Percentiles rank a stretch among this genome's conserved stretches.
Conservation (phyloP, 805 yeast species). For the Blastobotrys peoriensis region DNA sequence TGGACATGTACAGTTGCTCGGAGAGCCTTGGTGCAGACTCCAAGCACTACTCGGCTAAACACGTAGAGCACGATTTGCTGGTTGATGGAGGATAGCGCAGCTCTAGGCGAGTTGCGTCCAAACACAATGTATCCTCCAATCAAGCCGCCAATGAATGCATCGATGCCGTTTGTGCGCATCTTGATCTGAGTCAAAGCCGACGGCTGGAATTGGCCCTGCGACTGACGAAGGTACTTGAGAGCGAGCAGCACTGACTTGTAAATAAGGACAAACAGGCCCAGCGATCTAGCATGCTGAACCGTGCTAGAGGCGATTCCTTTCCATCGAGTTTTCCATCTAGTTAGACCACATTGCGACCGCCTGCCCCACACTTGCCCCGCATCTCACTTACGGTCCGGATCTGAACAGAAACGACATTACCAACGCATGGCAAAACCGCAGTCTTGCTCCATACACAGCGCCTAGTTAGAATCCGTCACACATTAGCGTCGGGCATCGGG, state of each 20-base stretch:
- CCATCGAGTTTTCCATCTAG: slow-evolving; percentile 37
- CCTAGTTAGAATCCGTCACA: slow-evolving; percentile 32
- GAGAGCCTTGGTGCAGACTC: slow-evolving; percentile 48
- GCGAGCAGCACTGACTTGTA: slow-evolving; percentile 38
- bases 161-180: slow-evolving; percentile 14
- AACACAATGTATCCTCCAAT: slow-evolving; percentile 38
- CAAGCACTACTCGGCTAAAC: slow-evolving; percentile 60
- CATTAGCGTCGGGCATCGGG: slow-evolving; percentile 23
- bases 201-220: slow-evolving; percentile 14
- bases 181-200: slow-evolving; percentile 14
- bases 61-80: slow-evolving; percentile 72
- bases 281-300: slow-evolving; percentile 46
- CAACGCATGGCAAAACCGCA: slow-evolving; percentile 58
- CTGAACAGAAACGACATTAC: slow-evolving; percentile 55
- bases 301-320: slow-evolving; percentile 46
- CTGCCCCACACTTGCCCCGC: slow-evolving; percentile 14
- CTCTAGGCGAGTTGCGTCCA: slow-evolving; percentile 28
- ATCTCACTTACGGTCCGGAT: slow-evolving; percentile 37
- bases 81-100: slow-evolving; percentile 41
- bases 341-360: neutral
- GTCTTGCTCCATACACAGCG: slow-evolving; percentile 54
- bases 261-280: slow-evolving; percentile 50
- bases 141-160: slow-evolving; percentile 33
- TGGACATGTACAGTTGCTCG: slow-evolving; percentile 3
- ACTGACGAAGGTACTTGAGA: slow-evolving; percentile 20